Evolutionary conservation across 1,284 basidiomycete species (phyloP).

Genomic region (Coniophora puteana): DNA sequence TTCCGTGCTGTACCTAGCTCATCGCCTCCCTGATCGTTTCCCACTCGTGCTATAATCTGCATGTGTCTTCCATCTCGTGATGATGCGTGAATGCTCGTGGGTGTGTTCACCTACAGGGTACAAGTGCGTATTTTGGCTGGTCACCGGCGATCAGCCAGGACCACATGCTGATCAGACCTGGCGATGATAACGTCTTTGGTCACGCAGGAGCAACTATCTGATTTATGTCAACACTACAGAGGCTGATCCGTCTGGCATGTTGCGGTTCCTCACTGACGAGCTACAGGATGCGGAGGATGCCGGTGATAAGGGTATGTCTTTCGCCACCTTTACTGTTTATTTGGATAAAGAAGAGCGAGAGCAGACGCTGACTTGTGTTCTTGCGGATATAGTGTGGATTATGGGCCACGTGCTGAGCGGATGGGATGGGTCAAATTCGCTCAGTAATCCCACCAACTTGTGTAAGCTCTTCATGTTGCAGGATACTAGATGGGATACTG

Average conservation of each 20-base stretch:
- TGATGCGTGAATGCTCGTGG: background rate
- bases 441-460: conserved; percentile 60
- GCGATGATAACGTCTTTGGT: no score
- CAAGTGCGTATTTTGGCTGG: conserved; percentile 27
- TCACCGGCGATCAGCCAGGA: background rate
- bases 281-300: conserved; percentile 74
- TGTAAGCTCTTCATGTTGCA: conserved; percentile 45
- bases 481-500: background rate
- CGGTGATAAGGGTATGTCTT: conserved; percentile 55
- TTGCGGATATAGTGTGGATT: conserved; percentile 60
- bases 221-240: conserved; percentile 74
- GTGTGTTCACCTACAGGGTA: conserved; percentile 17
- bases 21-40: no score
- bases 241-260: conserved; percentile 70
- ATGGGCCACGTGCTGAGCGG: conserved; percentile 76
- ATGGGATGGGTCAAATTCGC: conserved; percentile 69
- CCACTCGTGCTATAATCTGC: conserved; percentile 1
- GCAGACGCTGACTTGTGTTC: background rate
- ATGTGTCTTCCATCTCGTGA: conserved; percentile 16
- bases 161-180: conserved; percentile 21
- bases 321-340: no score
- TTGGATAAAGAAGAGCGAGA: background rate
- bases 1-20: no score
- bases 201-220: conserved; percentile 64
- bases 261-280: conserved; percentile 78